Conservation (phyloP, 2,329 filamentous ascomycete genomes). For the Xylaria sp. region DNA sequence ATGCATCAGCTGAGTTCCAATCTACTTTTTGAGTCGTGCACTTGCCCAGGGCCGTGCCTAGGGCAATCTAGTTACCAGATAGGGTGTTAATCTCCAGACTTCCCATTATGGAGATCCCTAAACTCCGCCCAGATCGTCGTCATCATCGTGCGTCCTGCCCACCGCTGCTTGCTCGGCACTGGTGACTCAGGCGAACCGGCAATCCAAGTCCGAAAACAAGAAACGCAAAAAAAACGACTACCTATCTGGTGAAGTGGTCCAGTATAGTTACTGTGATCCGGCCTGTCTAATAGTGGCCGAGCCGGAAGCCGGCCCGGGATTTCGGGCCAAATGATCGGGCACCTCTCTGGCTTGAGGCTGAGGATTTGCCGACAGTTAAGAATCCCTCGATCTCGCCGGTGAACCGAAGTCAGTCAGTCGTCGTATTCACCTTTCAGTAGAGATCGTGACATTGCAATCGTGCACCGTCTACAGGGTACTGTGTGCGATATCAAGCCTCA, state of each 20-base stretch:
- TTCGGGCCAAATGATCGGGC: background rate
- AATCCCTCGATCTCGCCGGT: constrained; percentile 9
- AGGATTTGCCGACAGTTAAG: background rate
- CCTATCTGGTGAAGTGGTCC: background rate
- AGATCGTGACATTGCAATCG: background rate
- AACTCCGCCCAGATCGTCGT: constrained; percentile 14
- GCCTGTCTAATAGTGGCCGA: background rate
- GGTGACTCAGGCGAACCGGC: background rate
- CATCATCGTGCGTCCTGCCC: background rate
- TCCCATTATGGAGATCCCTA: constrained; percentile 15
- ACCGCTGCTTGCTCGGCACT: background rate
- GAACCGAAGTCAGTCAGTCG: constrained; percentile 10
- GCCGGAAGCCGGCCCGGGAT: background rate
- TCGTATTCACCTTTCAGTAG: background rate
- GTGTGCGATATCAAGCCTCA: constrained; percentile 14
- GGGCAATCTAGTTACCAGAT: background rate
- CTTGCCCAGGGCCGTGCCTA: background rate
- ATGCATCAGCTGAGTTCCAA: background rate
- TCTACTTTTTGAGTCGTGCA: background rate
- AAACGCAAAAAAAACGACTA: background rate
- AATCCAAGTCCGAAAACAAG: background rate
- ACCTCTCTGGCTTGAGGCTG: constrained; percentile 1
- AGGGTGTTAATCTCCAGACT: constrained; percentile 2
- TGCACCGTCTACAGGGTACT: constrained; percentile 16
- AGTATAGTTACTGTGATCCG: background rate